Percentiles rank a stretch among this genome's conserved stretches.
These are phyloP conservation scores for Oryza officinalis DNA, from an alignment of 176 grass and related monocot genomes.

Conservation along the genomic window DNA sequence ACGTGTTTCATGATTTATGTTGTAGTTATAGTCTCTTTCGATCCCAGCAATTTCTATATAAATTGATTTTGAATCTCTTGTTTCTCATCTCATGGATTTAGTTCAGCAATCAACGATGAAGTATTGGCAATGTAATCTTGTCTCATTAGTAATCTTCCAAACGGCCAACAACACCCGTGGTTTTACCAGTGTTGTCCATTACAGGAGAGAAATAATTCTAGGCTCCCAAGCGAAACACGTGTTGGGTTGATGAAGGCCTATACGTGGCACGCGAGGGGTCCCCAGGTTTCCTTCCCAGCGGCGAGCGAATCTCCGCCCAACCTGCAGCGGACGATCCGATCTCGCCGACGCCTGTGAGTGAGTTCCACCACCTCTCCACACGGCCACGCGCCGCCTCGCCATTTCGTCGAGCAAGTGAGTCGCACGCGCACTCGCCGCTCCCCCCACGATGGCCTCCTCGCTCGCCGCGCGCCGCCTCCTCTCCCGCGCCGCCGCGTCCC, in stretches of 20 bases:
- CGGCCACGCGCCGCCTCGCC: too few species aligned
- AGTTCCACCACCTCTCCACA: neutral
- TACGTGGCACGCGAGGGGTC: constrained; percentile 15
- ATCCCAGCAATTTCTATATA: too few species aligned
- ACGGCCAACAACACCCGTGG: too few species aligned
- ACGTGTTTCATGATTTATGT: too few species aligned
- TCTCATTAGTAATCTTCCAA: too few species aligned
- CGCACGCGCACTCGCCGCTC: neutral
- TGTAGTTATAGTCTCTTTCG: too few species aligned
- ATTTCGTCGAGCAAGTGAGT: constrained; percentile 36
- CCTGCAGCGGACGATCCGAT: neutral
- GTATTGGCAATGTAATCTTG: too few species aligned
- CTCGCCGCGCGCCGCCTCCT: constrained; percentile 58
- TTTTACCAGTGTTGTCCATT: too few species aligned
- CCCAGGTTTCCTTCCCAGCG: neutral
- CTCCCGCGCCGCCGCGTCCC: constrained; percentile 25
- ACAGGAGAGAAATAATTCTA: too few species aligned
- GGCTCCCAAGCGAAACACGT: constrained; percentile 1
- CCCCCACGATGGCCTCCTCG: constrained; percentile 52
- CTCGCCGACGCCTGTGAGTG: neutral
- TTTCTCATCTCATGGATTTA: too few species aligned
- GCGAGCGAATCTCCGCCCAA: neutral
- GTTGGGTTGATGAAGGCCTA: neutral
- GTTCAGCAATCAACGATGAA: too few species aligned
- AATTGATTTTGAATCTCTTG: too few species aligned